Percentiles rank a stretch among this genome's conserved stretches.
phyloP scores from a whole-genome alignment of 2,329 filamentous ascomycete genomes.

The Penicillium capsulatum region DNA sequence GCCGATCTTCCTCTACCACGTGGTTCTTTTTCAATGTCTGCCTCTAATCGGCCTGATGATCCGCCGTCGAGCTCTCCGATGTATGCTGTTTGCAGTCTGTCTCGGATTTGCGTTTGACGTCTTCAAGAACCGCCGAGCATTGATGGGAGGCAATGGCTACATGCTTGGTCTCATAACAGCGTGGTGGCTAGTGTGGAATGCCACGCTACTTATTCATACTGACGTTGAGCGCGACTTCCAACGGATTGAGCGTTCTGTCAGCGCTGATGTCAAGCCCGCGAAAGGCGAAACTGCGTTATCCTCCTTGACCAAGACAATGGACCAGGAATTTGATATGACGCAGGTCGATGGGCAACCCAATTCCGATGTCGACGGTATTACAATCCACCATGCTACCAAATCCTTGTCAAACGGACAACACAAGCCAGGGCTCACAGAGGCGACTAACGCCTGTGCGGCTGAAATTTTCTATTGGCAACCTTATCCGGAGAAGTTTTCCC shows the following conservation, averaged over 20 bases:
- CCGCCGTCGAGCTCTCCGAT: slow-evolving; percentile 36
- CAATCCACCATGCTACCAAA: no score
- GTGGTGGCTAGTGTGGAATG: slow-evolving; percentile 54
- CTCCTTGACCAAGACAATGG: not conserved
- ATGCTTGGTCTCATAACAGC: slow-evolving; percentile 52
- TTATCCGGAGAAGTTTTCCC: slow-evolving; percentile 48
- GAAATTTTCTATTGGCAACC: slow-evolving; percentile 51
- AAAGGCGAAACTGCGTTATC: not conserved
- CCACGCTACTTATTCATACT: slow-evolving; percentile 51
- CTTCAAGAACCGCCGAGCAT: slow-evolving; percentile 45
- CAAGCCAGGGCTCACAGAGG: no score
- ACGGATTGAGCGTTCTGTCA: slow-evolving; percentile 48
- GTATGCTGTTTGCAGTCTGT: slow-evolving; percentile 45
- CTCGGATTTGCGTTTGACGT: slow-evolving; percentile 43
- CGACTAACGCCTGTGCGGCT: not conserved
- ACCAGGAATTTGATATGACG: not conserved
- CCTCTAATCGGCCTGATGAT: slow-evolving; percentile 51
- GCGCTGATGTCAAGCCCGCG: not conserved
- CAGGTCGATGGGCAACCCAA: not conserved
- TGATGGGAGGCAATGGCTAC: slow-evolving; percentile 51
- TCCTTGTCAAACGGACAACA: no score
- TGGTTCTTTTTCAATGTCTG: slow-evolving; percentile 28
- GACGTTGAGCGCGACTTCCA: slow-evolving; percentile 54
- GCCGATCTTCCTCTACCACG: slow-evolving; percentile 37
- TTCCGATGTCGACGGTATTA: not conserved